Percentiles rank a stretch among this genome's conserved stretches.
Evolutionary conservation across 208 protist species (phyloP).

Genomic region (Giardia duodenalis): DNA sequence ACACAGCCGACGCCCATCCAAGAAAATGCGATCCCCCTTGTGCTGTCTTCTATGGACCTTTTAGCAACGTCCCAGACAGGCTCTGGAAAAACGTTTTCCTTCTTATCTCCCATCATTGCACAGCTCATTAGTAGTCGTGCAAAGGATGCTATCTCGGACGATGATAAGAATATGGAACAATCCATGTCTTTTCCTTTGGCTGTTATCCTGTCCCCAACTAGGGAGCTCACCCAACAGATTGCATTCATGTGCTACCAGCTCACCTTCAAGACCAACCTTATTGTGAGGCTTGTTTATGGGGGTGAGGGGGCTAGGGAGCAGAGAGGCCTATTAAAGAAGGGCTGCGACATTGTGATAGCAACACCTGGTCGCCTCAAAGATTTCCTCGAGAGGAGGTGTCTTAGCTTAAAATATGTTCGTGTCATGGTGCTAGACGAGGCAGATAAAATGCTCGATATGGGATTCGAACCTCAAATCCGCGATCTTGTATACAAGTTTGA

Average conservation of each 20-base stretch:
- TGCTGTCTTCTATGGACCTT: conserved; percentile 29
- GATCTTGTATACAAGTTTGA: not conserved
- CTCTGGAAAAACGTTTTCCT: conserved; percentile 38
- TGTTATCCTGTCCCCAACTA: conserved; percentile 84
- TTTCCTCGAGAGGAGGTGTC: conserved; percentile 67
- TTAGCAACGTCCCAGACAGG: conserved; percentile 37
- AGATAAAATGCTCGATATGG: conserved; percentile 75
- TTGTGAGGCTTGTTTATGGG: conserved; percentile 58
- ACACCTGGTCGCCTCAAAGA: conserved; percentile 86
- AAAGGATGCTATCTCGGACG: no score
- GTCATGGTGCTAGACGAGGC: conserved; percentile 68
- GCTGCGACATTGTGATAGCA: conserved; percentile 55
- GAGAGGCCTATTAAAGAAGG: conserved; percentile 43
- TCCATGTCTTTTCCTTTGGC: conserved; percentile 39
- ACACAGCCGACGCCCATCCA: conserved; percentile 40
- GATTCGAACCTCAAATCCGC: conserved; percentile 50
- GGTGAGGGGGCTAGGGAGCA: conserved; percentile 56
- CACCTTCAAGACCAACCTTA: conserved; percentile 60
- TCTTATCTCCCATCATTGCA: not conserved
- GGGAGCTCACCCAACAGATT: conserved; percentile 89
- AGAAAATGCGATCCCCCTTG: conserved; percentile 33
- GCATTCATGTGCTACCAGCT: conserved; percentile 76
- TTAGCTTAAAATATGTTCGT: conserved; percentile 46
- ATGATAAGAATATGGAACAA: not conserved
- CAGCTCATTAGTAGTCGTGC: no score